These are phyloP conservation scores for Clitopilus passeckerianus DNA, from an alignment of 768 basidiomycete species.

Conservation along the genomic window DNA sequence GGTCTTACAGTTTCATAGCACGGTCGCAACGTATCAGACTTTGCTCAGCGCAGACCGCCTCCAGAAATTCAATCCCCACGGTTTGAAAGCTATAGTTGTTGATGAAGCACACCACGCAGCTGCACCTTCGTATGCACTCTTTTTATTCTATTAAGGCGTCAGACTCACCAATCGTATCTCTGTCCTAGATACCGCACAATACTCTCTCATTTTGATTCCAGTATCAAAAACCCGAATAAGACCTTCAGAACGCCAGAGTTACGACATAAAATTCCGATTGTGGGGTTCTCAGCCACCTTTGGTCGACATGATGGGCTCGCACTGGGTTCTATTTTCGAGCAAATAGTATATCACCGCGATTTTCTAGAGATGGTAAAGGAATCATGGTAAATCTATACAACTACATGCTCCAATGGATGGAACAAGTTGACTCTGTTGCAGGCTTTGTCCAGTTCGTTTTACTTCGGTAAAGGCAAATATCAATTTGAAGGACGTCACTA, in stretches of 20 bases:
- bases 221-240: slow-evolving; percentile 52
- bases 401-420: no score
- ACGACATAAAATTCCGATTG: slow-evolving; percentile 63
- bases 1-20: slow-evolving; percentile 36
- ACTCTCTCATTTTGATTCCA: slow-evolving; percentile 74
- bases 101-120: slow-evolving; percentile 97
- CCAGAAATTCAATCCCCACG: slow-evolving; percentile 66
- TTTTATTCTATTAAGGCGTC: neutral
- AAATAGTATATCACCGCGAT: slow-evolving; percentile 89
- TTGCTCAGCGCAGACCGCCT: slow-evolving; percentile 59
- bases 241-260: slow-evolving; percentile 28
- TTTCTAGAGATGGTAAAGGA: slow-evolving; percentile 92
- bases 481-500: slow-evolving; percentile 58
- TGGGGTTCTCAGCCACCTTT: slow-evolving; percentile 96
- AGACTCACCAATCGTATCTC: neutral
- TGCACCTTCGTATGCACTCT: slow-evolving; percentile 70
- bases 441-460: slow-evolving; percentile 86
- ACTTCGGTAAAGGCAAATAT: slow-evolving; percentile 77
- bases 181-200: slow-evolving; percentile 66
- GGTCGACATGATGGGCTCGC: slow-evolving; percentile 88
- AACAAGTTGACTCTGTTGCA: slow-evolving; percentile 8
- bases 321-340: slow-evolving; percentile 82
- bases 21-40: slow-evolving; percentile 88
- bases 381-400: slow-evolving; percentile 52
- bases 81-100: slow-evolving; percentile 72